Conservation (phyloP, 371 early-diverging fungal species). For the Mortierella sp. region DNA sequence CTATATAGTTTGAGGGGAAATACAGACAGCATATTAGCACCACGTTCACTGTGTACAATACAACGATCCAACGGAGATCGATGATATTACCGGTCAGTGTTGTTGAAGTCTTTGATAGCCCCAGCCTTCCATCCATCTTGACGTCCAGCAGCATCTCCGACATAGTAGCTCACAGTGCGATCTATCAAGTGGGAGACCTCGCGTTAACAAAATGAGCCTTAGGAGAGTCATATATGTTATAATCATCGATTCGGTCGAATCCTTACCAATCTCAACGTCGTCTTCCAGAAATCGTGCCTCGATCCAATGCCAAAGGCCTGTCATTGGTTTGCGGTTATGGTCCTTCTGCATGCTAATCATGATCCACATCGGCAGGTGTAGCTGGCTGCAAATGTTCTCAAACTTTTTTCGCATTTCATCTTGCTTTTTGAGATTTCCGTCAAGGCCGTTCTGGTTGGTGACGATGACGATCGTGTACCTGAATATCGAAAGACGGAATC, state of each 20-base stretch:
- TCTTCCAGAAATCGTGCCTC: slow-evolving; percentile 56
- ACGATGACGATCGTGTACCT: slow-evolving; percentile 80
- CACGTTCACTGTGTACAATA: not conserved
- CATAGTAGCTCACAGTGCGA: slow-evolving; percentile 70
- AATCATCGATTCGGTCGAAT: not conserved
- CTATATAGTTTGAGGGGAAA: slow-evolving; percentile 40
- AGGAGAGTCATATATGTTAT: not conserved
- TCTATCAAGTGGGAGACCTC: slow-evolving; percentile 51
- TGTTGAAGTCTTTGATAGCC: slow-evolving; percentile 78
- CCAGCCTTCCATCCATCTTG: slow-evolving; percentile 68
- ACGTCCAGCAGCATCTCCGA: slow-evolving; percentile 95
- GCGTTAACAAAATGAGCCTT: not conserved
- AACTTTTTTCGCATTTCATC: slow-evolving; percentile 66
- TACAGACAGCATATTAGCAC: not conserved
- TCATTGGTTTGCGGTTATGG: slow-evolving; percentile 84
- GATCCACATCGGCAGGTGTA: slow-evolving; percentile 66
- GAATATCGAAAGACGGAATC: not conserved
- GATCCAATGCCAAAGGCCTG: slow-evolving; percentile 86
- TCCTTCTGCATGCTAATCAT: slow-evolving; percentile 76
- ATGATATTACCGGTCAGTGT: slow-evolving; percentile 70
- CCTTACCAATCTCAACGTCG: slow-evolving; percentile 58
- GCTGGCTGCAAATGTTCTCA: slow-evolving; percentile 55
- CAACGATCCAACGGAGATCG: not conserved
- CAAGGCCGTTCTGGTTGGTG: slow-evolving; percentile 76
- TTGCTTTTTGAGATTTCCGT: slow-evolving; percentile 55